Evolutionary conservation across 768 basidiomycete genomes (phyloP), one percentile per base, ranked within the genome.

Genomic region (Aureoboletus auriporus): DNA sequence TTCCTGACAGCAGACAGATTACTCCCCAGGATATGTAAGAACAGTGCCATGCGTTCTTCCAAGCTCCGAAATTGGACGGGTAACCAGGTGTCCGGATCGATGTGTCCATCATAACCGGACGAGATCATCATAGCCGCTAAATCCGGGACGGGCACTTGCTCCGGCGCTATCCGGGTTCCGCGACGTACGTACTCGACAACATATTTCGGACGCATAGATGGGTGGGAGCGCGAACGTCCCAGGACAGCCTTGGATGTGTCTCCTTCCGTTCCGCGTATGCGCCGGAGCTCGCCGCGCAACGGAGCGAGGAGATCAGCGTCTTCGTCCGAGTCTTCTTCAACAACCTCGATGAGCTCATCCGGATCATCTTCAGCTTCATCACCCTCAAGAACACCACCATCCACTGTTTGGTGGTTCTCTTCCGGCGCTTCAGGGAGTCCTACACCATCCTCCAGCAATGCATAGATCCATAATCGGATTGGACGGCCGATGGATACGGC

Each of bases 301-400:
- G 85, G 84, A 7, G 84, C 86, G 8, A 89, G 72, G 16, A 75
- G 75, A 61, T 89, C 85, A 9, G 62, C 65, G 6, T 67, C 64
- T 37, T 51, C 58, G 37, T 69, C 76, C 30, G 77, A 76, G 49
- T 83, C 73, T 23, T 76, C 76, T 57, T 86, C 83, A 0, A 80
- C 71, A 10, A 88, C 86, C 49, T 86, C 87, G 37, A 89, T 71
- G 14, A 89, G 65, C 50, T 89, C 84, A 47, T 81, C 72, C 8
- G 71, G 68, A 51, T 83, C 76, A 11, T 73, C 75, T 14, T 76
- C 75, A 27, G 72, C 70, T 4, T 72, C 63, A n/a, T 44, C 53
- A 55, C 49, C 38, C 44, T 53, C 44, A 42, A 57, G 39, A 27
- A 46, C 23, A 48, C 65, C 58, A 17, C 64, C 67, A 11, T 56